A percentile compares a stretch with the other conserved stretches of the same genome.
phyloP scores from a whole-genome alignment of 805 yeast genomes.

The Yarrowia alimentaria region DNA sequence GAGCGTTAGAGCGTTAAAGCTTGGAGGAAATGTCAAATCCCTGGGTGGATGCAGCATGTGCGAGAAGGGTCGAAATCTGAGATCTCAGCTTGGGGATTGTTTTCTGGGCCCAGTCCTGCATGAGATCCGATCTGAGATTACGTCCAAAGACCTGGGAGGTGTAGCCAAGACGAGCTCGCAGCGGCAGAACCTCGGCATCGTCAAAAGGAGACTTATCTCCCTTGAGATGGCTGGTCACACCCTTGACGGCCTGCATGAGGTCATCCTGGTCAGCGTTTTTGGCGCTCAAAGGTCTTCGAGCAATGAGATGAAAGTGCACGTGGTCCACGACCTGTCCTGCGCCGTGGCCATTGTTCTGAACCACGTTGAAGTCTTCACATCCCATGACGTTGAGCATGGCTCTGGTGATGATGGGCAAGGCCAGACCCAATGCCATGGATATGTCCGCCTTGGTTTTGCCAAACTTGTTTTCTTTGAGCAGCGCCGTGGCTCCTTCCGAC shows the following conservation, averaged over 20 bases:
- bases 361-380: conserved; percentile 39
- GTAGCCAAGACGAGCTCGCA: conserved; percentile 33
- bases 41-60: conserved; percentile 27
- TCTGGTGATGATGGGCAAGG: conserved; percentile 35
- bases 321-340: conserved; percentile 95
- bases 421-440: conserved; percentile 35
- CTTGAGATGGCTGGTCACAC: conserved; percentile 13
- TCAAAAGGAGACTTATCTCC: conserved; percentile 6
- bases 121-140: conserved; percentile 40
- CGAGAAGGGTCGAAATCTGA: conserved; percentile 28
- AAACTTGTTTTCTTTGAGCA: conserved; percentile 23
- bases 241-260: conserved; percentile 20
- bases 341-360: conserved; percentile 65
- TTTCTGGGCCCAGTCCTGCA: conserved; percentile 32
- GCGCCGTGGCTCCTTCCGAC: conserved; percentile 17
- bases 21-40: conserved; percentile 26
- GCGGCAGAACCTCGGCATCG: conserved; percentile 7
- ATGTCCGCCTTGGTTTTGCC: conserved; percentile 28
- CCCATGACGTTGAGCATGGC: conserved; percentile 34
- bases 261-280: conserved; percentile 18
- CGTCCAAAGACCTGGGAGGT: conserved; percentile 37
- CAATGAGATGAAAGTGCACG: conserved; percentile 87
- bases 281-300: conserved; percentile 46
- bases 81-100: conserved; percentile 30
- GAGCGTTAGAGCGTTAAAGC: neutral